Percentiles rank a stretch among this genome's conserved stretches.
These are phyloP conservation scores for Ceratocystis ficicola DNA, from an alignment of 2,329 filamentous ascomycete species.

Conservation along the genomic window DNA sequence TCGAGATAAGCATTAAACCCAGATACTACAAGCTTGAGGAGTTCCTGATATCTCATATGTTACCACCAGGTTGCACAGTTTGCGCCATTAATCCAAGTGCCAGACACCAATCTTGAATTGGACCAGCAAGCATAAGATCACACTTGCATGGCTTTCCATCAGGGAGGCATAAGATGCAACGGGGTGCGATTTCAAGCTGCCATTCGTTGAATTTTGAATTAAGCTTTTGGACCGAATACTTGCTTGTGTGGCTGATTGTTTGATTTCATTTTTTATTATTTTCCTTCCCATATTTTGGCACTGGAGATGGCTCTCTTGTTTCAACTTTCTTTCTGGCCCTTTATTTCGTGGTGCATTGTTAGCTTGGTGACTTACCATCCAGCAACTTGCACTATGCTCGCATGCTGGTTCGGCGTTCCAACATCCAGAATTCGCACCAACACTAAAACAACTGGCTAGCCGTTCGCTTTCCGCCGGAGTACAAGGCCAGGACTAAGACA, in stretches of 20 bases:
- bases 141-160: not conserved
- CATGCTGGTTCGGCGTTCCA: constrained; percentile 4
- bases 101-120: not conserved
- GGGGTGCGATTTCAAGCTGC: not conserved
- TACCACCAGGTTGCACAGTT: not conserved
- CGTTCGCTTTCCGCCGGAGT: constrained; percentile 8
- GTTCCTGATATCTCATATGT: not conserved
- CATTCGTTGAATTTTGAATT: constrained; percentile 9
- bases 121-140: not conserved
- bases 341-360: not conserved
- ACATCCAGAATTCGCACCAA: not conserved
- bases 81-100: not conserved
- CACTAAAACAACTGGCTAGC: constrained; percentile 10
- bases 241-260: not conserved
- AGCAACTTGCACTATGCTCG: not conserved
- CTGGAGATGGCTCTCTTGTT: not conserved
- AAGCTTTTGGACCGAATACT: not conserved
- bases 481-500: not conserved
- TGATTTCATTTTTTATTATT: not conserved
- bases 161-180: not conserved
- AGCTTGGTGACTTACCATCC: not conserved
- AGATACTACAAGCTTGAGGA: not conserved
- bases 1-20: not conserved
- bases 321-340: not conserved
- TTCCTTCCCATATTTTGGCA: not conserved